phyloP scores from a whole-genome alignment of 2,329 filamentous ascomycete species.

The Talaromyces islandicus region DNA sequence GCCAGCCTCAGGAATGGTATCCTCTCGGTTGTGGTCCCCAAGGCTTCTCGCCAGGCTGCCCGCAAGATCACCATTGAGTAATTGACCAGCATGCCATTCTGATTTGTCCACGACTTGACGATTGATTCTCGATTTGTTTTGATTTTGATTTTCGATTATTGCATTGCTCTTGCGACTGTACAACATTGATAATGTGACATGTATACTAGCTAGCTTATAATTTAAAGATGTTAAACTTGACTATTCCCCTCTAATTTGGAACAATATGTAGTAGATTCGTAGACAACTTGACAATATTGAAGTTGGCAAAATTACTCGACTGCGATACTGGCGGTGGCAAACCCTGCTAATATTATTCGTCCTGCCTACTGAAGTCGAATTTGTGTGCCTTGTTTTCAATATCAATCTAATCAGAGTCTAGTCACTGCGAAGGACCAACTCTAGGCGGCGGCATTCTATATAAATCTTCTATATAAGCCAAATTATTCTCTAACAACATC shows the following conservation, averaged over 20 bases:
- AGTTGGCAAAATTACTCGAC: too few relatives aligned
- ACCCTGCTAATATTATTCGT: too few relatives aligned
- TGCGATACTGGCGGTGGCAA: too few relatives aligned
- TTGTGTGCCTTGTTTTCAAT: too few relatives aligned
- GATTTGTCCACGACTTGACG: background rate
- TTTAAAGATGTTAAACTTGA: background rate
- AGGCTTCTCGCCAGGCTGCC: slow-evolving; percentile 41
- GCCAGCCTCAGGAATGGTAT: slow-evolving; percentile 53
- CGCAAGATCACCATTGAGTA: slow-evolving; percentile 48
- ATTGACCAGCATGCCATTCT: background rate
- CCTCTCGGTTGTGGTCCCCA: slow-evolving; percentile 49
- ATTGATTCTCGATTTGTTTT: background rate
- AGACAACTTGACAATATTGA: background rate
- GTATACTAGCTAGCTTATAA: background rate
- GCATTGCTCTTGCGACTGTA: background rate
- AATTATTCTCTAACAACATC: background rate
- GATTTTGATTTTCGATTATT: background rate
- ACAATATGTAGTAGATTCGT: background rate
- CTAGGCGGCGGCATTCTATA: background rate
- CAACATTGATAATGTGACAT: background rate
- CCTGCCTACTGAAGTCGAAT: too few relatives aligned
- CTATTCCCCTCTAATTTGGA: background rate
- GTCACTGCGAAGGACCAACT: too few relatives aligned
- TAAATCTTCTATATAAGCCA: background rate
- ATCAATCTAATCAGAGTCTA: too few relatives aligned